phyloP scores from a whole-genome alignment of 768 basidiomycete species.

The Trametes cinnabarina region DNA sequence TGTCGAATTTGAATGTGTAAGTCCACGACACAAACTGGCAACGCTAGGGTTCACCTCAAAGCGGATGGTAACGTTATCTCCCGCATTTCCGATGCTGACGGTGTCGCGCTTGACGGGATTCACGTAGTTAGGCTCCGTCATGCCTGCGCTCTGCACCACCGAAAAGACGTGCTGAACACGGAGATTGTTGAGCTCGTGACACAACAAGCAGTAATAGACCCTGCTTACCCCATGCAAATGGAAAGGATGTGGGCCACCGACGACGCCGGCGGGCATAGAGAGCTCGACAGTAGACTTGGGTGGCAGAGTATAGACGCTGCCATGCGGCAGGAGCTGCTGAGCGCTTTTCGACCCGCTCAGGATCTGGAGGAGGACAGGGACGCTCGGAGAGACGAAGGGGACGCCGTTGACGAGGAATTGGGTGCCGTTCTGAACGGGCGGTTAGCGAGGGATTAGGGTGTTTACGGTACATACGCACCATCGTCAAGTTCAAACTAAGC shows the following conservation, averaged over 20 bases:
- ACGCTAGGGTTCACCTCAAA: slow-evolving; percentile 18
- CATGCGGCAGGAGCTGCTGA: slow-evolving; percentile 46
- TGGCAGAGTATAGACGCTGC: slow-evolving; percentile 47
- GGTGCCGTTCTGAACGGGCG: slow-evolving; percentile 14
- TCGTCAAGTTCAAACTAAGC: slow-evolving; percentile 14
- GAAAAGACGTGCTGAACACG: slow-evolving; percentile 38
- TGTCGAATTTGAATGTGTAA: neutral
- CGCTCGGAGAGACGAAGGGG: slow-evolving; percentile 39
- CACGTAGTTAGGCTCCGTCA: slow-evolving; percentile 32
- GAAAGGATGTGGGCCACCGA: slow-evolving; percentile 41
- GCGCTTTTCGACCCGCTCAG: slow-evolving; percentile 51
- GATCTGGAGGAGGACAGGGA: slow-evolving; percentile 58
- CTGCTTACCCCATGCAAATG: slow-evolving; percentile 41
- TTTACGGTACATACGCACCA: slow-evolving; percentile 11
- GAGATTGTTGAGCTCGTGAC: no score
- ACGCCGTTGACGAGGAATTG: slow-evolving; percentile 36
- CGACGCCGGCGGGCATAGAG: slow-evolving; percentile 42
- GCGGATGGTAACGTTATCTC: slow-evolving; percentile 27
- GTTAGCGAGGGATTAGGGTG: neutral
- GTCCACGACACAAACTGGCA: neutral
- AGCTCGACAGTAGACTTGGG: slow-evolving; percentile 47
- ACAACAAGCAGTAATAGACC: no score
- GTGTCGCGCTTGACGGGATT: slow-evolving; percentile 38
- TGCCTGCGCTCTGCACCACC: slow-evolving; percentile 37
- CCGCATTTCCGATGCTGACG: slow-evolving; percentile 20